Base-by-base conservation (phyloP, 2,329 filamentous ascomycete genomes). In the Alternaria gaisen region DNA sequence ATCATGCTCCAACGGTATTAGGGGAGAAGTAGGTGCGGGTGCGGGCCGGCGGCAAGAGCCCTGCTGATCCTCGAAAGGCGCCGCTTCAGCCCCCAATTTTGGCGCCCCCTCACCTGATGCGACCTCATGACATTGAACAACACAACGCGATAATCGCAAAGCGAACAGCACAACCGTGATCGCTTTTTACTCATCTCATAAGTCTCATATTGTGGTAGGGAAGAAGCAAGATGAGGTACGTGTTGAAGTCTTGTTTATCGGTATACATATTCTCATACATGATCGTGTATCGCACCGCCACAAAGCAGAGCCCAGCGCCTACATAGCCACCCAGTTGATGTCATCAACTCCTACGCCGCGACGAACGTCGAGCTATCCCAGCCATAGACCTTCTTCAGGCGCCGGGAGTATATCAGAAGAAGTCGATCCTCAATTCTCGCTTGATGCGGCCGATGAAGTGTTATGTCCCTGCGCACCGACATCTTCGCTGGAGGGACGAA, bases 381-480 rank as follows among this genome's bases (percentile, higher is more conserved):
- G 9, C 65, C 63, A 58, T 61, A 66, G 5, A 56, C 54, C 50
- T 53, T 30, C 43, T 61, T 61, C 43, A 69, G 20, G 5, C 64
- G 57, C n/a, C 43, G 43, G 11, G 62, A 59, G 43, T 60, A 60
- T 36, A 66, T 43, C 3, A 66, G 16, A 18, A 69, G 42, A 5
- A 26, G 47, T 26, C n/a, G 42, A 14, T 58, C 63, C n/a, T 69
- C 63, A n/a, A 69, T 68, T 14, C 38, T 36, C 8, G 60, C 58
- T 22, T 63, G 41, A 43, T 69, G 65, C n/a, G 64, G 66, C n/a
- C 63, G 60, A 61, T 69, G 66, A 2, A 69, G 18, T 8, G 60
- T 69, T 22, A 66, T 1, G n/a, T 51, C 18, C 20, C 54, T 55
- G 1, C 54, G 52, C 4, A 59, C 58, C 3, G 24, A 16, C 8